Base-by-base conservation (phyloP, 2,329 filamentous ascomycete species). In the Emergomyces africanus region DNA sequence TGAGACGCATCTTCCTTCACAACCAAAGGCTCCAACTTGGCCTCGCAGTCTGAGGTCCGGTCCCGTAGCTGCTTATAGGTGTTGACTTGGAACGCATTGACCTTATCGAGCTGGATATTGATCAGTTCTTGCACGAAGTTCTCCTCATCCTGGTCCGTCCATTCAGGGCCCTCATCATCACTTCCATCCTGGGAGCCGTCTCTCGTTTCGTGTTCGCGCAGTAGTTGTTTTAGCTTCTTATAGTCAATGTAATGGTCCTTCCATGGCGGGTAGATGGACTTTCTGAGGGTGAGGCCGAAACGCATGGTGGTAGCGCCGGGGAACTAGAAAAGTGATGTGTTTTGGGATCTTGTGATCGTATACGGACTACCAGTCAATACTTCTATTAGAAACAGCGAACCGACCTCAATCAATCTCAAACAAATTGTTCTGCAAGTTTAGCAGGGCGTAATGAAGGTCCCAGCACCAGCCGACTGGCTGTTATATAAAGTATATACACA, bases 231-330 rank as follows among this genome's bases (percentile, higher is more conserved):
- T 65, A 99, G 85, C 81, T 92, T 96, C 67, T 82, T 78, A 75
- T 99, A 99, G 78, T 97, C 91, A 70, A 99, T 89, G 78, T 99
- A 97, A 69, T 95, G 83, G 71, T 87, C 88, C 74, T 87, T 88
- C 92, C 92, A 99, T 70, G 90, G 90, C 66, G 82, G 76, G 73
- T 97, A 94, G 67, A 89, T 79, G 61, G 89, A 85, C 68, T 84
- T 83, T 68, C 85, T 84, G 61, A 99, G 82, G 57, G 90, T 96
- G 77, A 86, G 89, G 63, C 92, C 92, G 79, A 96, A 99, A 68
- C 90, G 88, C 94, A 99, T 97, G 55, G 61, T 78, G 68, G 60
- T 37, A 35, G 39, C 30, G 58, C 57, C 57, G 42, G 20, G 25
- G 44, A 61, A 48, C 15, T n/a, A 39, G 63, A 57, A 44, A 53